phyloP scores from a whole-genome alignment of 2,329 filamentous ascomycete species.

The Trichoderma simmonsii region DNA sequence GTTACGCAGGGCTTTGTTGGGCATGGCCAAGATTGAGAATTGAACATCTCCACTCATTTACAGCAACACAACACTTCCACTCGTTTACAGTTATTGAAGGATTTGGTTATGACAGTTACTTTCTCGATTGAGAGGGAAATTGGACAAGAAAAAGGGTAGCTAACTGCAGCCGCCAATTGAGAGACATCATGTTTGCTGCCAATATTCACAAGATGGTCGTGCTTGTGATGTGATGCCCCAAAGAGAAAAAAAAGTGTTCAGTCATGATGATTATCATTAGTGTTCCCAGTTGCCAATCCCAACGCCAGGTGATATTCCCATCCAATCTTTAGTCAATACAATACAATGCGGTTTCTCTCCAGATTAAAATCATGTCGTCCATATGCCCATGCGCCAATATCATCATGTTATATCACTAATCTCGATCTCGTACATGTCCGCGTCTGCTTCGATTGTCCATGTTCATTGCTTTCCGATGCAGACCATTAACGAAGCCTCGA shows the following conservation, averaged over 20 bases:
- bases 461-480: conserved; percentile 58
- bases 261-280: not conserved
- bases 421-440: conserved; percentile 45
- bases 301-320: not conserved
- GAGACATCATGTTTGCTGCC: not conserved
- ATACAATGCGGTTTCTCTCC: not conserved
- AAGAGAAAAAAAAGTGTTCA: not conserved
- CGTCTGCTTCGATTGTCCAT: conserved; percentile 49
- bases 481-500: conserved; percentile 59
- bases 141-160: not conserved
- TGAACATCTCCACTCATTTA: not conserved
- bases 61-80: not conserved
- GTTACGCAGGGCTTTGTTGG: not conserved
- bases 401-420: not conserved
- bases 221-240: not conserved
- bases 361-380: not conserved
- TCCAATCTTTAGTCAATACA: not conserved
- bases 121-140: not conserved
- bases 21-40: not conserved
- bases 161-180: not conserved
- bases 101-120: not conserved
- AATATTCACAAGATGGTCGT: not conserved
- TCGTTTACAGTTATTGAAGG: not conserved
- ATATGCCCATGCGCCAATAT: not conserved
- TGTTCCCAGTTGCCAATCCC: not conserved